phyloP scores from a whole-genome alignment of 2,329 filamentous ascomycete species.

The Dactylellina drechsleri region DNA sequence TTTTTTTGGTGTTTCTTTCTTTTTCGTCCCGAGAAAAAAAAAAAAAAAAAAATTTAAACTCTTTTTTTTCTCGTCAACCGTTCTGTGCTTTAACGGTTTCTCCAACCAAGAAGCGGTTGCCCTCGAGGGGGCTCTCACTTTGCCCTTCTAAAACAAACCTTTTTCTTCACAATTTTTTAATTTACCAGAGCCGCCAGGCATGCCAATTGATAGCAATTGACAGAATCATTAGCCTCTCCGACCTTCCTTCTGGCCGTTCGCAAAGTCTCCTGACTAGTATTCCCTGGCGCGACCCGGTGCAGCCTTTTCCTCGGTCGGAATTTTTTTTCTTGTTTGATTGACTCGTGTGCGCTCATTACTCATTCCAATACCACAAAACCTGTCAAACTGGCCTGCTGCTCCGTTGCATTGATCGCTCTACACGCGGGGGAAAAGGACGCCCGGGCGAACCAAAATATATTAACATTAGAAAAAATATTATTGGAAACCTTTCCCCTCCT shows the following conservation, averaged over 20 bases:
- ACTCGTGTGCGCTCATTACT: conserved; percentile 46
- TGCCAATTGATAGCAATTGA: conserved; percentile 28
- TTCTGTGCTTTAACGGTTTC: conserved; percentile 10
- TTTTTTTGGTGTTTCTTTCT: conserved; percentile 7
- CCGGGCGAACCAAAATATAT: conserved; percentile 1
- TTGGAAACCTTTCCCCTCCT: conserved; percentile 3
- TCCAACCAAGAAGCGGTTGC: not conserved
- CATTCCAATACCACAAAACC: conserved; percentile 22
- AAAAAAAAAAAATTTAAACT: conserved; percentile 16
- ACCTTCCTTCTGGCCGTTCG: conserved; percentile 32
- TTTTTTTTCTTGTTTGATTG: conserved; percentile 37
- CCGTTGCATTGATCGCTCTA: conserved; percentile 5
- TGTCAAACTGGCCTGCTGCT: conserved; percentile 6
- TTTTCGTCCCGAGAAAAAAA: conserved; percentile 23
- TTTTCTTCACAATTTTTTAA: conserved; percentile 5
- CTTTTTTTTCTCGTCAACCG: conserved; percentile 1
- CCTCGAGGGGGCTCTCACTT: conserved; percentile 12
- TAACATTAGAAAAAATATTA: not conserved
- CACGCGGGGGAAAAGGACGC: conserved; percentile 9
- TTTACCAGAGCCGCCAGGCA: conserved; percentile 24
- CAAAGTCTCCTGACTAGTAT: conserved; percentile 35
- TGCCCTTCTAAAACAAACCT: not conserved
- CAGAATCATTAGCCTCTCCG: conserved; percentile 1
- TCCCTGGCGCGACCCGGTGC: not conserved
- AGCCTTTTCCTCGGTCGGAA: conserved; percentile 23